Percentiles rank a stretch among this genome's conserved stretches.
Evolutionary conservation across 2,329 filamentous ascomycete species (phyloP).

Genomic region (Talaromyces sp.): DNA sequence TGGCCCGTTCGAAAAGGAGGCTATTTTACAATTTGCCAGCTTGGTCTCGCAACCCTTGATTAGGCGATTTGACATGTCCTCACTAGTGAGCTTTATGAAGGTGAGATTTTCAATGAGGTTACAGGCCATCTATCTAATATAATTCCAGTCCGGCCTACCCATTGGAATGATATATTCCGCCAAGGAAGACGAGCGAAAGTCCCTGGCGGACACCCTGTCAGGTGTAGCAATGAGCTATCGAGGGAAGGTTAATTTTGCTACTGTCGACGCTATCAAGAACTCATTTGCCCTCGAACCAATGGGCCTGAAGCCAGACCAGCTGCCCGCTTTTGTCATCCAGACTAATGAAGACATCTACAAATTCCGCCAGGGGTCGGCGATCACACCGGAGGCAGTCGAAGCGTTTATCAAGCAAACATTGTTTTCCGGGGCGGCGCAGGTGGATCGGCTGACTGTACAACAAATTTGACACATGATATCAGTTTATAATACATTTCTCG

Average conservation of each 20-base stretch:
- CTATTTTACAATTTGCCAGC: constrained; percentile 3
- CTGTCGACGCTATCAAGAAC: constrained; percentile 9
- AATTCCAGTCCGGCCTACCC: constrained; percentile 5
- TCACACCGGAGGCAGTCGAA: background rate
- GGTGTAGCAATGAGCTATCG: constrained; percentile 6
- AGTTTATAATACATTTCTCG: background rate
- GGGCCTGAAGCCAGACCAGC: background rate
- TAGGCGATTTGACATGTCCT: constrained; percentile 1
- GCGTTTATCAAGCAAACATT: constrained; percentile 3
- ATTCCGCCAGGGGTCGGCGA: background rate
- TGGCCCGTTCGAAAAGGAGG: background rate
- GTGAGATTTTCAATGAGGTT: background rate
- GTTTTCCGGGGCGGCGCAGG: background rate
- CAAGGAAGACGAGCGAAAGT: constrained; percentile 7
- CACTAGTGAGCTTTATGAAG: constrained; percentile 10
- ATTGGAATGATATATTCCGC: constrained; percentile 5
- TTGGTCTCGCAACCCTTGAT: constrained; percentile 4
- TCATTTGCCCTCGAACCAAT: constrained; percentile 6
- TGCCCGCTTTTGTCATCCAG: constrained; percentile 9
- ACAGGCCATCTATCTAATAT: background rate
- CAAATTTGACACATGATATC: background rate
- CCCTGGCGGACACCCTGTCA: background rate
- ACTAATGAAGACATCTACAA: constrained; percentile 6
- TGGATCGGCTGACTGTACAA: background rate
- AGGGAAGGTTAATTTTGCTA: constrained; percentile 9